phyloP scores from a whole-genome alignment of 2,329 filamentous ascomycete genomes.

The Ophiocordyceps camponoti-saundersi region DNA sequence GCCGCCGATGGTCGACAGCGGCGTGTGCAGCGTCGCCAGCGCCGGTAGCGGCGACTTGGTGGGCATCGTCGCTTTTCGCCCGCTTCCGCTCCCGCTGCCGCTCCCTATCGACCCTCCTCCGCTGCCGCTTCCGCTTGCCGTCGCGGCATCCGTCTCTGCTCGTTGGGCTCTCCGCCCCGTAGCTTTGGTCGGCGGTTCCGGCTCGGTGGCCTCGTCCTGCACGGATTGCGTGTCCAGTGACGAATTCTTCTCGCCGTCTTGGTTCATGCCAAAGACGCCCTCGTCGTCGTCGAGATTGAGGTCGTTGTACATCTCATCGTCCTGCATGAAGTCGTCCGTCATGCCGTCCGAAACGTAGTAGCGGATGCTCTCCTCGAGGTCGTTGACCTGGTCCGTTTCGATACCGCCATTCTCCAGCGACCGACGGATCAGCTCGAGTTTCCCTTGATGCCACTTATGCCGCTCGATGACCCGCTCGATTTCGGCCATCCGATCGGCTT shows the following conservation, averaged over 20 bases:
- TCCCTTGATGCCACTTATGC: slow-evolving; percentile 92
- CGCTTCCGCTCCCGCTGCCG: slow-evolving; percentile 27
- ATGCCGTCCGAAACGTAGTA: slow-evolving; percentile 89
- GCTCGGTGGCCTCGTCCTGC: slow-evolving; percentile 57
- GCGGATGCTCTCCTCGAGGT: slow-evolving; percentile 79
- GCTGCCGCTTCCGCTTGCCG: slow-evolving; percentile 14
- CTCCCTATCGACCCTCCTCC: slow-evolving; percentile 8
- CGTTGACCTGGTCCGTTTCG: slow-evolving; percentile 71
- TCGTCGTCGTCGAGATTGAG: slow-evolving; percentile 86
- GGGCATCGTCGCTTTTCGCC: slow-evolving; percentile 68
- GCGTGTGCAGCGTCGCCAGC: slow-evolving; percentile 73
- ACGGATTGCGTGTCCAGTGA: slow-evolving; percentile 89
- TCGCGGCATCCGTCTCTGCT: slow-evolving; percentile 33
- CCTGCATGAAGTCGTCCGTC: slow-evolving; percentile 80
- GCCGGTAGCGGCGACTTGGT: slow-evolving; percentile 90
- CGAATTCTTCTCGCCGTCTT: slow-evolving; percentile 74
- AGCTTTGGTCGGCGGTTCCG: slow-evolving; percentile 26
- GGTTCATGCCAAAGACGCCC: slow-evolving; percentile 63
- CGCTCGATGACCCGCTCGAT: slow-evolving; percentile 73
- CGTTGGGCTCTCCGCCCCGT: slow-evolving; percentile 36
- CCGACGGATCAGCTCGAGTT: slow-evolving; percentile 78
- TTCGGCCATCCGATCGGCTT: slow-evolving; percentile 75
- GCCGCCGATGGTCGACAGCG: slow-evolving; percentile 44
- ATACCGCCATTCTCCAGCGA: slow-evolving; percentile 86
- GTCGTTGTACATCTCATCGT: slow-evolving; percentile 91